Evolutionary conservation across 1,284 basidiomycete genomes (phyloP), one percentile per base, ranked within the genome.

Genomic region (Schizophyllum amplum): DNA sequence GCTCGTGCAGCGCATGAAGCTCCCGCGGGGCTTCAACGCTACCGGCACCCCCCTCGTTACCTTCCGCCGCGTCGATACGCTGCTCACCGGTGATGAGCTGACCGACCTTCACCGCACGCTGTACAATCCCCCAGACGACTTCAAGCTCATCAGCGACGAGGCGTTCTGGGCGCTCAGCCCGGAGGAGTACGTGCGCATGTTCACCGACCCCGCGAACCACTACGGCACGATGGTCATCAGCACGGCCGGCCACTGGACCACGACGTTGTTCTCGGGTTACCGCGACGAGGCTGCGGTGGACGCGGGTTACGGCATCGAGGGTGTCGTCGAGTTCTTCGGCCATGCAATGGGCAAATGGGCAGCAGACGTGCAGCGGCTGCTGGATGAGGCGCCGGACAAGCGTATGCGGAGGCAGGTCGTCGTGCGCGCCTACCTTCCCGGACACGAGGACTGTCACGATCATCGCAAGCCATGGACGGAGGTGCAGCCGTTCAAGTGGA

Each of bases 231-330:
- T 87, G 64, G 64, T 87, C 57, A 75, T 80, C 24, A 82, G 76
- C 68, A 86, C 84, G 0, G 84, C 70, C 4, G 84, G 84, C 1
- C 84, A 87, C 65, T 87, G 84, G 84, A 85, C 82, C 2, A 79
- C 79, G 5, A 78, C 73, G 1, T 65, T 82, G 27, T 76, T 86
- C 64, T 64, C 67, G 7, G 83, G 77, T 4, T 77, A 79, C 57
- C 67, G 68, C 1, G 69, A 79, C 54, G 69, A 73, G 20, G 63
- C 60, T 0, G 67, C 68, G 20, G 69, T 67, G 0, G 33, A 42
- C 7, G 17, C 13, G 17, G 73, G 74, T 0, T 71, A 72, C 47
- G 83, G 82, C 1, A 80, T 83, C 57, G 72, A 75, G 13, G 72
- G 72, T 17, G 74, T 86, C 21, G 64, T 83, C 46, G 66, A 70